phyloP scores from a whole-genome alignment of 1,139 yeast genomes.

The Magnusiomyces fungicola region DNA sequence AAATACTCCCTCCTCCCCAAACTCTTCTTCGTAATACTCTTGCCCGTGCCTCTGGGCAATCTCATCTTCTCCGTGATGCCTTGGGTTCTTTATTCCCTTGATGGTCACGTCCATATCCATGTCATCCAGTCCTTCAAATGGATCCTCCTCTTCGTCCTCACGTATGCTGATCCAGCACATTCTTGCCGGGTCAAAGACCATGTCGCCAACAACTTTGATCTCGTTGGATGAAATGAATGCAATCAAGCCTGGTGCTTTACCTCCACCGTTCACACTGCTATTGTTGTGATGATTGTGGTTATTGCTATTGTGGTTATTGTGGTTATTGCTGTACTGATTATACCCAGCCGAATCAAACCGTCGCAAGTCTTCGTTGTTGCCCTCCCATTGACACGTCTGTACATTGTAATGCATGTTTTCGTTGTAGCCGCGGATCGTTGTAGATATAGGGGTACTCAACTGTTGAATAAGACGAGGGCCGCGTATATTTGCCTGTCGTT shows the following conservation, averaged over 20 bases:
- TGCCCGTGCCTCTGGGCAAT: neutral
- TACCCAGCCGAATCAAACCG: constrained; percentile 38
- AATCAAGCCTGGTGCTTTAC: constrained; percentile 30
- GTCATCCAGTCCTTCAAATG: constrained; percentile 48
- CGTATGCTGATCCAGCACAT: constrained; percentile 46
- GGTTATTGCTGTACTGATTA: neutral
- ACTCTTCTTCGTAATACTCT: neutral
- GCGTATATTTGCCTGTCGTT: neutral
- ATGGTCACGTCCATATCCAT: constrained; percentile 14
- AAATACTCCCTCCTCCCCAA: neutral
- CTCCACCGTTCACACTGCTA: no score
- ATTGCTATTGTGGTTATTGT: neutral
- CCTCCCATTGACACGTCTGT: constrained; percentile 53
- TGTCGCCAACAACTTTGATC: constrained; percentile 41
- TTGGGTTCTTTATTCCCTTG: neutral
- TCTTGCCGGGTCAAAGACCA: constrained; percentile 55
- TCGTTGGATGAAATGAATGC: constrained; percentile 31
- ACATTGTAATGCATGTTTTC: constrained; percentile 51
- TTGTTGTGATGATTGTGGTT: no score
- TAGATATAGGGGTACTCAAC: constrained; percentile 27
- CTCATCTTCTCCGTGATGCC: neutral
- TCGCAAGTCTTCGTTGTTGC: constrained; percentile 52
- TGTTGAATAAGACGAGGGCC: constrained; percentile 33
- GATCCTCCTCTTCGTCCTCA: constrained; percentile 39
- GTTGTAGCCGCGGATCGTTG: constrained; percentile 25